These are phyloP conservation scores for Fusarium sp. DNA, from an alignment of 2,329 filamentous ascomycete species.

Conservation along the genomic window DNA sequence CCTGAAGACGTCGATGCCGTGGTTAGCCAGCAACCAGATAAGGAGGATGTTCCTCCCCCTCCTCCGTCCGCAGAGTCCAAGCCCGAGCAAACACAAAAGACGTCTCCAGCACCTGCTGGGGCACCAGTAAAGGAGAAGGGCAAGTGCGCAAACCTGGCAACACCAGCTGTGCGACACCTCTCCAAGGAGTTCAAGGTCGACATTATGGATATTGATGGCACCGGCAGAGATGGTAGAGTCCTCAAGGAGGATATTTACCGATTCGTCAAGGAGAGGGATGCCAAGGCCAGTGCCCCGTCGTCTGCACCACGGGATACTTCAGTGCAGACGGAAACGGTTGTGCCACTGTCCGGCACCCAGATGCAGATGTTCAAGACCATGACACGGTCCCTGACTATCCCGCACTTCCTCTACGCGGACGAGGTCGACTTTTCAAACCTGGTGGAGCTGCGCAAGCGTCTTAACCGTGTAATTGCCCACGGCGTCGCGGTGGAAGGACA, in stretches of 20 bases:
- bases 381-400: conserved; percentile 90
- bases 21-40: conserved; percentile 49
- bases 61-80: conserved; percentile 26
- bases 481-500: conserved; percentile 58
- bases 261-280: conserved; percentile 69
- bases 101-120: conserved; percentile 3
- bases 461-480: conserved; percentile 73
- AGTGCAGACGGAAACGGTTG: conserved; percentile 74
- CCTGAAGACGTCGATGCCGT: conserved; percentile 52
- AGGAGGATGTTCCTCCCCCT: conserved; percentile 44
- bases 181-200: conserved; percentile 83
- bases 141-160: conserved; percentile 82
- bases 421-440: conserved; percentile 86
- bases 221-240: conserved; percentile 90
- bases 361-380: conserved; percentile 97
- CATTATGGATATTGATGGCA: conserved; percentile 83
- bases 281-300: conserved; percentile 42
- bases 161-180: conserved; percentile 90
- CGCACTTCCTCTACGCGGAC: conserved; percentile 95
- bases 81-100: conserved; percentile 24
- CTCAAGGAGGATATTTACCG: conserved; percentile 90
- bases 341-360: conserved; percentile 82
- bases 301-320: conserved; percentile 43
- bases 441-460: conserved; percentile 75
- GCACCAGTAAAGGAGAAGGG: conserved; percentile 57